phyloP scores from a whole-genome alignment of 306 rosid genomes.

The Inga leiocalycina region DNA sequence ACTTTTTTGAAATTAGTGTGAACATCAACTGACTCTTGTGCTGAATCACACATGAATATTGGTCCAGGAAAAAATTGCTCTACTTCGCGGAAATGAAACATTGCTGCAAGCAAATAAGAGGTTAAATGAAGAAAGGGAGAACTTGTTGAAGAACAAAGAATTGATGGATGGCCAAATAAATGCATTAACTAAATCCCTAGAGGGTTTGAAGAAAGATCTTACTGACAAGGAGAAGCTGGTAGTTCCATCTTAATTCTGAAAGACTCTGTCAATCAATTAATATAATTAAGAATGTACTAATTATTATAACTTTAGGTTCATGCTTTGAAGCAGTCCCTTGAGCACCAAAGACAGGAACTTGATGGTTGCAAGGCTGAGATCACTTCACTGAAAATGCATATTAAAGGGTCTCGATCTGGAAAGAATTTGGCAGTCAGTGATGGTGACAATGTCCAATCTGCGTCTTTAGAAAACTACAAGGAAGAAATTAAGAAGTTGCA shows the following conservation, averaged over 20 bases:
- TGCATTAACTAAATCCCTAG: constrained; percentile 74
- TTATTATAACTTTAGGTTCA: constrained; percentile 59
- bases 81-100: constrained; percentile 63
- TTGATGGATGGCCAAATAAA: constrained; percentile 69
- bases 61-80: constrained; percentile 81
- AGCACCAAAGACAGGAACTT: constrained; percentile 75
- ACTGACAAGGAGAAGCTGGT: constrained; percentile 85
- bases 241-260: constrained; percentile 38
- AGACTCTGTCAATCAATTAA: constrained; percentile 32
- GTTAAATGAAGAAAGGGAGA: constrained; percentile 65
- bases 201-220: constrained; percentile 78
- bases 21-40: constrained; percentile 18
- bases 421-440: constrained; percentile 46
- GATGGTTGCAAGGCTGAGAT: constrained; percentile 87
- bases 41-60: constrained; percentile 32
- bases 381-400: constrained; percentile 83
- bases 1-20: constrained; percentile 7
- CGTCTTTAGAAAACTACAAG: constrained; percentile 64
- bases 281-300: constrained; percentile 29
- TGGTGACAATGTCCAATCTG: constrained; percentile 50
- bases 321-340: constrained; percentile 76
- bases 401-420: constrained; percentile 67
- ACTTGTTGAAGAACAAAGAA: constrained; percentile 67
- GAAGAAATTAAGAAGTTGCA: constrained; percentile 78
- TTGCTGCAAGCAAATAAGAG: constrained; percentile 61